phyloP scores from a whole-genome alignment of 164 flowering plant species.

The Umbellularia californica region DNA sequence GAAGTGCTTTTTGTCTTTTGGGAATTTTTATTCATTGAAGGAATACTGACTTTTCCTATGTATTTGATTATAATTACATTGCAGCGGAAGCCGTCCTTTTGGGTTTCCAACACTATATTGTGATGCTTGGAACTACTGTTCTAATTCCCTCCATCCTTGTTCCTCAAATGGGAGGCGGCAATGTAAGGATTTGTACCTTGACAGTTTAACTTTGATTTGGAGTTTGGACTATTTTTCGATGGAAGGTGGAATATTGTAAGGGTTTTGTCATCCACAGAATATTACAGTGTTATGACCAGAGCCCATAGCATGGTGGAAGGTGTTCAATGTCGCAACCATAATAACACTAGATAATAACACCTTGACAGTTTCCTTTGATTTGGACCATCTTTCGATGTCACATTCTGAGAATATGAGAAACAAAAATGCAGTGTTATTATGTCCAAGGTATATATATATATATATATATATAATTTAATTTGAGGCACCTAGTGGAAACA shows the following conservation, averaged over 20 bases:
- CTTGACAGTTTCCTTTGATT: no score
- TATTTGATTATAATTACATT: neutral
- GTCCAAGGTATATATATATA: no score
- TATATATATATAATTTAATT: no score
- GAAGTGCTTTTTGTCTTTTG: neutral
- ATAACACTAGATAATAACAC: no score
- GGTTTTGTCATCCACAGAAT: neutral
- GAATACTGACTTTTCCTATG: neutral
- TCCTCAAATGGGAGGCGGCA: slow-evolving; percentile 68
- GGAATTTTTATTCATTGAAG: neutral
- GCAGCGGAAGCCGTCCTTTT: slow-evolving; percentile 60
- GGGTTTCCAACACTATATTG: slow-evolving; percentile 62
- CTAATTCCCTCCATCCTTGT: slow-evolving; percentile 47
- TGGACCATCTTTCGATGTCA: no score
- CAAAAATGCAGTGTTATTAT: no score
- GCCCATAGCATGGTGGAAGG: no score
- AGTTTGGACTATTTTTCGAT: neutral
- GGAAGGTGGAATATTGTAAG: neutral
- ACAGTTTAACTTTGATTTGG: neutral
- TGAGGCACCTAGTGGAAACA: no score
- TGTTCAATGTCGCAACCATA: no score
- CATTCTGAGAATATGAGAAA: no score
- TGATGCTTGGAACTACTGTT: slow-evolving; percentile 65
- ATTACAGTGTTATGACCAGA: neutral
- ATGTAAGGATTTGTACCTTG: slow-evolving; percentile 24